phyloP scores from a whole-genome alignment of 2,329 filamentous ascomycete genomes.

The Arthrobotrys iridis region DNA sequence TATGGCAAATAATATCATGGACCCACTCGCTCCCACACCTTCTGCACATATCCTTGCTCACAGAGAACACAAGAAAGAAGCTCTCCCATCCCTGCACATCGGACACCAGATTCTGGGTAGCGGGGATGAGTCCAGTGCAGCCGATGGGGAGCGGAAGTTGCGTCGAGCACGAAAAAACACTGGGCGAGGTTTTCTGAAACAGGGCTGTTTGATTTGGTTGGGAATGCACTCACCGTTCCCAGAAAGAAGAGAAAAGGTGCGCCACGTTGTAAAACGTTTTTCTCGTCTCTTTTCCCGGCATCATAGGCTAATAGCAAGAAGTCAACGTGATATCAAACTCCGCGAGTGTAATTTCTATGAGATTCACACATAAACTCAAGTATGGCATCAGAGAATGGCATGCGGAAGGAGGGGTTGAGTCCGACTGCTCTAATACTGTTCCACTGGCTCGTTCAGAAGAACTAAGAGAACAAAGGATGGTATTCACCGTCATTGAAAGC shows the following conservation, averaged over 20 bases:
- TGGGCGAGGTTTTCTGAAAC: constrained; percentile 37
- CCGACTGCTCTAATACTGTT: neutral
- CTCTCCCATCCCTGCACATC: constrained; percentile 34
- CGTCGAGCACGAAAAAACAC: constrained; percentile 4
- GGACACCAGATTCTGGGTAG: constrained; percentile 43
- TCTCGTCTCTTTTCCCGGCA: constrained; percentile 38
- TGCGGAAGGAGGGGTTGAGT: neutral
- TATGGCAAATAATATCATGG: constrained; percentile 7
- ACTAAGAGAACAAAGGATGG: constrained; percentile 18
- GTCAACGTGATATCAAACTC: constrained; percentile 17
- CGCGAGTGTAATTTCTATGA: neutral
- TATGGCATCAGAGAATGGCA: neutral
- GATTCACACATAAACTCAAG: constrained; percentile 6
- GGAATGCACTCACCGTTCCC: constrained; percentile 36
- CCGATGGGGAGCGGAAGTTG: constrained; percentile 36
- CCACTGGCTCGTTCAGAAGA: neutral
- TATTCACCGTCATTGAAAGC: constrained; percentile 29
- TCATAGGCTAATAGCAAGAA: constrained; percentile 43
- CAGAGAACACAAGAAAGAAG: constrained; percentile 42
- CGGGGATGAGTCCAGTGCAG: constrained; percentile 51
- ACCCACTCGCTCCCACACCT: constrained; percentile 35
- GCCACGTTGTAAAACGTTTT: constrained; percentile 55
- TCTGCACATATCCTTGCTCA: neutral
- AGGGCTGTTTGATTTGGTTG: constrained; percentile 41
- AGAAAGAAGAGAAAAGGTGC: constrained; percentile 28